Base-by-base conservation (phyloP, 345 rosid species). In the Euphorbia lathyris region DNA sequence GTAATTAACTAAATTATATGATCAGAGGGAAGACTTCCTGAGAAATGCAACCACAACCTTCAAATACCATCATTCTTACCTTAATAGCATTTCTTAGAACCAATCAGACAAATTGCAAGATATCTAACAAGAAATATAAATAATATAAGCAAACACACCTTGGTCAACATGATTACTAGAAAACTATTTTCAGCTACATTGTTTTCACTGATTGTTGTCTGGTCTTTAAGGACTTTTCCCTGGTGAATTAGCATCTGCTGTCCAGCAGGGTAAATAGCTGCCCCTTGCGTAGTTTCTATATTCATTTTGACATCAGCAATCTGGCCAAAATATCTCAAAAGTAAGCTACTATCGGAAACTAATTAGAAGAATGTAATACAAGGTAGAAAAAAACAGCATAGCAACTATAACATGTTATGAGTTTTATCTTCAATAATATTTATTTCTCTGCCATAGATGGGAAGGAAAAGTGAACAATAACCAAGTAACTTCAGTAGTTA, bases 191-290 rank as follows among this genome's bases (percentile, higher is more conserved):
- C 97, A 23, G 82, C 82, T 42, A 93, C 90, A 74, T 85, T 83
- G 62, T 85, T 91, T 69, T 86, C 94, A 25, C 79, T 92, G 74
- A 93, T 64, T 32, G 98, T 93, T 9, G 93, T 85, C 74, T 77
- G 73, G 70, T 93, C 97, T 68, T 83, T 85, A 48, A 93, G 96
- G 47, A 93, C 94, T 75, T 86, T 91, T 43, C 97, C 97, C 76
- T 91, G 93, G 72, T 88, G 61, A 74, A 93, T 91, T 55, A 93
- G 96, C 94, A 93, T 88, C 72, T 72, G 94, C 36, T 81, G 87
- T 29, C 80, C 75, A 69, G 97, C 91, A 58, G 96, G 96, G 72
- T 86, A 93, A 65, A 79, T 76, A 72, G 77, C 85, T 7, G 80
- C 75, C 27, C 98, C 97, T 78, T 89, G 91, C 19, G 72, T 74